A percentile compares a stretch with the other conserved stretches of the same genome.
phyloP scores from a whole-genome alignment of 2,329 filamentous ascomycete species.

The Colletotrichum sp. region DNA sequence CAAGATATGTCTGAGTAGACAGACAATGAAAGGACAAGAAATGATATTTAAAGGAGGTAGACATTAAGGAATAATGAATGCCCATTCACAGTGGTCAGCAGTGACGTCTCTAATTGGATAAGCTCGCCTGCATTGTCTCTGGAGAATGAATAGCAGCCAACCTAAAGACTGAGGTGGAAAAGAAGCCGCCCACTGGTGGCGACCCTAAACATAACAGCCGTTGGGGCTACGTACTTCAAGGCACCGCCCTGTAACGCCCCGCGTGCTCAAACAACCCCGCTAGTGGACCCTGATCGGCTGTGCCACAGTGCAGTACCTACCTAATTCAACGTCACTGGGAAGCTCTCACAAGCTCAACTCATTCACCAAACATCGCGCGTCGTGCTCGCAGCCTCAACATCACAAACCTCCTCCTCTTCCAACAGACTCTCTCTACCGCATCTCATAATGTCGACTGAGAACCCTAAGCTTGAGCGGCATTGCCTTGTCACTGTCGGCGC shows the following conservation, averaged over 20 bases:
- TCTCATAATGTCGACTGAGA: neutral
- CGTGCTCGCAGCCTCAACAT: neutral
- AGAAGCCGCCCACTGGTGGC: neutral
- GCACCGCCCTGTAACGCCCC: neutral
- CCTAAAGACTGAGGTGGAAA: neutral
- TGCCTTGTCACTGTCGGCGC: constrained; percentile 94
- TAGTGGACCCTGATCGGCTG: neutral
- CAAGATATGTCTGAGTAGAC: neutral
- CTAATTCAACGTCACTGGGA: neutral
- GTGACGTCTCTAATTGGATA: neutral
- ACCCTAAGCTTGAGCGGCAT: constrained; percentile 30
- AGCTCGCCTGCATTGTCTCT: neutral
- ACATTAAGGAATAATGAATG: neutral
- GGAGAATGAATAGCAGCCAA: neutral
- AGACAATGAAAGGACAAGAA: neutral
- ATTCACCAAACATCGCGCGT: neutral
- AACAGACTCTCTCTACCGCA: neutral
- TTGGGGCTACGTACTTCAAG: neutral
- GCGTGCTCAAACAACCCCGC: neutral
- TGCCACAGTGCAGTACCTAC: neutral
- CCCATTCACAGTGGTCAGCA: neutral
- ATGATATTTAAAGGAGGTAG: neutral
- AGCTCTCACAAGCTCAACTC: neutral
- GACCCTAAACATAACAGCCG: neutral
- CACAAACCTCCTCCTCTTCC: neutral